Evolutionary conservation across 2,329 filamentous ascomycete genomes (phyloP).

Genomic region (Colletotrichum sp.): DNA sequence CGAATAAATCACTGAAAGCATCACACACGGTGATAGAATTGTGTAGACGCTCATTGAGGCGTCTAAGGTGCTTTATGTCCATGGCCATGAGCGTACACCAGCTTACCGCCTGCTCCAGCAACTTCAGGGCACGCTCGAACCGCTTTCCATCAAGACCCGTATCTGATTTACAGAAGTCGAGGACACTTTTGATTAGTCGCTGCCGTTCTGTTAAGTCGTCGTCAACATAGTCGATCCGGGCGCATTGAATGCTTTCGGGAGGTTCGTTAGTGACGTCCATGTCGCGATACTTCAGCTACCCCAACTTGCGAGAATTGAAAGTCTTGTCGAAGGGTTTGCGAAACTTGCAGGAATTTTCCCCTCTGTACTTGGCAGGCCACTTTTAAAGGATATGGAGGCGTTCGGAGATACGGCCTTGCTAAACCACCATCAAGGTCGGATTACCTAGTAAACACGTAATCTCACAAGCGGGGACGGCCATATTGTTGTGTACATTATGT

Average conservation of each 20-base stretch:
- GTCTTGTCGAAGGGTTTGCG: neutral
- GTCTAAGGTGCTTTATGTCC: neutral
- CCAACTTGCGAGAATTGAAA: neutral
- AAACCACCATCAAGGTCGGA: neutral
- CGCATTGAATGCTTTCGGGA: neutral
- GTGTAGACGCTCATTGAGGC: neutral
- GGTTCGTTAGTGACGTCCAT: neutral
- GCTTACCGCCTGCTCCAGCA: neutral
- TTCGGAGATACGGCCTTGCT: neutral
- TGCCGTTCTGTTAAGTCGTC: neutral
- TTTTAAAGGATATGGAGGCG: neutral
- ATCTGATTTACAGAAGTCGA: neutral
- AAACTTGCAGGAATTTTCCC: neutral
- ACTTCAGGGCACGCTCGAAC: fast-evolving
- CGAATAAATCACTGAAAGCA: too few species aligned
- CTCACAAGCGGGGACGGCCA: neutral
- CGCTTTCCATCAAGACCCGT: neutral
- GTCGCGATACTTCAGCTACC: neutral
- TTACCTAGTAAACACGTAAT: neutral
- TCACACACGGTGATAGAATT: too few species aligned
- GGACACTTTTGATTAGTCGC: neutral
- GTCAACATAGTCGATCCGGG: neutral
- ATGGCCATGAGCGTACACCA: neutral
- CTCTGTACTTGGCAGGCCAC: neutral
- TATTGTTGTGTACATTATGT: too few species aligned